Percentiles rank a stretch among this genome's conserved stretches.
Evolutionary conservation across 1,284 basidiomycete genomes (phyloP).

Genomic region (Sparassis latifolia): DNA sequence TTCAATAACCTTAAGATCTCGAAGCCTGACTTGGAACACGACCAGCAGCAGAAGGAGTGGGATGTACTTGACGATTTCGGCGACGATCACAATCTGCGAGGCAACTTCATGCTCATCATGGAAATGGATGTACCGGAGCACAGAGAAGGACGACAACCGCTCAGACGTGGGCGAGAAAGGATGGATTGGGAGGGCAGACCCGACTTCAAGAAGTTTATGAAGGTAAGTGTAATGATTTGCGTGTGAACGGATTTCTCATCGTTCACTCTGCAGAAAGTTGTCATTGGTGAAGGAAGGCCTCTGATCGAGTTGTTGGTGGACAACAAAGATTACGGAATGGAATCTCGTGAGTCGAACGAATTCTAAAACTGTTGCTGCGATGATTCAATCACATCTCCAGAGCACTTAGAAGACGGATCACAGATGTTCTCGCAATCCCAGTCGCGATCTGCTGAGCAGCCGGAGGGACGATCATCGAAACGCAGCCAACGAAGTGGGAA

Average conservation of each 20-base stretch:
- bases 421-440: constrained; percentile 15
- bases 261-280: too few species aligned
- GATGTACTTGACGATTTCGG: constrained; percentile 69
- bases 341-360: constrained; percentile 33
- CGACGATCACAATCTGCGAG: constrained; percentile 55
- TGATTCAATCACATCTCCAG: constrained; percentile 22
- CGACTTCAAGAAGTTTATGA: constrained; percentile 87
- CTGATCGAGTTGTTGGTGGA: constrained; percentile 47
- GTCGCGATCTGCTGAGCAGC: background rate
- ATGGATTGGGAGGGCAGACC: constrained; percentile 52
- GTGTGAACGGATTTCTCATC: too few species aligned
- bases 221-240: constrained; percentile 36
- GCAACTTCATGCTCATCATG: constrained; percentile 83
- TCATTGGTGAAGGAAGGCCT: constrained; percentile 8
- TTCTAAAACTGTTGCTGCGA: too few species aligned
- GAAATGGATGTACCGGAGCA: constrained; percentile 56
- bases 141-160: constrained; percentile 13
- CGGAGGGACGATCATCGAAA: constrained; percentile 2
- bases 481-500: background rate
- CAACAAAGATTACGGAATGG: constrained; percentile 52
- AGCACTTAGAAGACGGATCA: constrained; percentile 44
- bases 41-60: constrained; percentile 48
- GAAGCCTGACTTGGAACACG: constrained; percentile 46
- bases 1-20: constrained; percentile 79
- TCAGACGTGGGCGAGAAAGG: constrained; percentile 17